phyloP scores from a whole-genome alignment of 768 basidiomycete species.

The Tylopilus rubrobrunneus region DNA sequence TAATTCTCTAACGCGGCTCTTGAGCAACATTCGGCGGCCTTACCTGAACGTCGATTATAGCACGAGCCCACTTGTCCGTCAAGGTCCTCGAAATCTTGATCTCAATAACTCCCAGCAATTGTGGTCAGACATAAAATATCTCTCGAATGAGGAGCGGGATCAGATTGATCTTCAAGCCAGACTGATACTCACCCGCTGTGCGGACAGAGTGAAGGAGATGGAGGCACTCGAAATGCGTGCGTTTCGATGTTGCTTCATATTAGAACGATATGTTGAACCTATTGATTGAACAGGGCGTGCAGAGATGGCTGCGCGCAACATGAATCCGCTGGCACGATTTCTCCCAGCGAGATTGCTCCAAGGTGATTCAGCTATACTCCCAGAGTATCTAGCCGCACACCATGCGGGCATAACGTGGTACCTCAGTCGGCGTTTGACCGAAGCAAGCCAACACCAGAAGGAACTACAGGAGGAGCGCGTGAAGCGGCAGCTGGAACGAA shows the following conservation, averaged over 20 bases:
- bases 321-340: slow-evolving; percentile 63
- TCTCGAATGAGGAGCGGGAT: slow-evolving; percentile 90
- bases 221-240: slow-evolving; percentile 86
- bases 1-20: slow-evolving; percentile 63
- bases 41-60: slow-evolving; percentile 80
- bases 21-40: slow-evolving; percentile 72
- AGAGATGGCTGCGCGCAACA: slow-evolving; percentile 60
- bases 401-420: slow-evolving; percentile 92
- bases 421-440: slow-evolving; percentile 75
- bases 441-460: slow-evolving; percentile 73
- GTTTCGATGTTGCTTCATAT: slow-evolving; percentile 26
- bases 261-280: slow-evolving; percentile 17
- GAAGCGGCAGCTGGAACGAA: slow-evolving; percentile 81
- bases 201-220: slow-evolving; percentile 83
- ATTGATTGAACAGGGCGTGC: slow-evolving; percentile 48
- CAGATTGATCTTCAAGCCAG: slow-evolving; percentile 93
- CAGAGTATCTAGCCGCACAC: slow-evolving; percentile 82
- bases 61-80: slow-evolving; percentile 47
- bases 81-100: slow-evolving; percentile 52
- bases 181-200: slow-evolving; percentile 79
- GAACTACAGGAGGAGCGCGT: slow-evolving; percentile 94
- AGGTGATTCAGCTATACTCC: slow-evolving; percentile 45
- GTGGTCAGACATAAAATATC: slow-evolving; percentile 63
- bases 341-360: slow-evolving; percentile 68
- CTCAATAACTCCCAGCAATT: slow-evolving; percentile 44